Base-by-base conservation (phyloP, 129 eudicot species). In the Daucus carota region DNA sequence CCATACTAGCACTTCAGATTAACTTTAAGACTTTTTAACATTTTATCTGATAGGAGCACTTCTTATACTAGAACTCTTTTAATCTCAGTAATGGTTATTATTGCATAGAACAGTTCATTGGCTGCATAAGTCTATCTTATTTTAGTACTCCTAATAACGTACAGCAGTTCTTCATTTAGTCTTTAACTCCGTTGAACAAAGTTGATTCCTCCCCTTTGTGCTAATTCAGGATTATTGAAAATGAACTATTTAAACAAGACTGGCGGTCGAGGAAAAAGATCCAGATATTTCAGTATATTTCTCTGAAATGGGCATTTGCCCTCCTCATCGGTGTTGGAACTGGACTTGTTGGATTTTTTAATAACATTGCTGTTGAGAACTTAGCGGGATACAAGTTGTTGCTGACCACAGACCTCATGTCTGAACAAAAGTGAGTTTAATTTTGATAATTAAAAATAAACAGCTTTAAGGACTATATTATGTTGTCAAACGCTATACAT, bases 251-350 rank as follows among this genome's bases (percentile, higher is more conserved):
- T 43, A 81, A 76, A 69, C 77, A 81, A 67, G 84, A 81, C 75
- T 81, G 84, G 84, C 60, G 84, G 63, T 81, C 84, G 9, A 81
- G 84, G 63, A 81, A 70, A 28, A 81, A 70, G 68, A 43, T 52
- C 15, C 66, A 81, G 70, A 81, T 76, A 40, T 76, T 81, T 76
- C 84, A 81, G 68, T 81, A 81, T 32, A 40, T 81, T 50, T 72
- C 77, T 36, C 77, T 81, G 11, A 81, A 81, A 63, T 81, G 84
- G 84, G 60, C 77, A 5, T 34, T 81, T 41, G 80, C 80, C 63
- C 84, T 81, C 43, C 77, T 81, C 60, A 81, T 81, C 6, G 84
- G 84, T 54, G 17, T 76, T 9, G 17, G 40, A 20, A 81, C 80
- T 0, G 84, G 80, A 29, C 50, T 81, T 43, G 77, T 71, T 57